Evolutionary conservation across 208 protist species (phyloP).

Genomic region (Leishmania tarentolae): DNA sequence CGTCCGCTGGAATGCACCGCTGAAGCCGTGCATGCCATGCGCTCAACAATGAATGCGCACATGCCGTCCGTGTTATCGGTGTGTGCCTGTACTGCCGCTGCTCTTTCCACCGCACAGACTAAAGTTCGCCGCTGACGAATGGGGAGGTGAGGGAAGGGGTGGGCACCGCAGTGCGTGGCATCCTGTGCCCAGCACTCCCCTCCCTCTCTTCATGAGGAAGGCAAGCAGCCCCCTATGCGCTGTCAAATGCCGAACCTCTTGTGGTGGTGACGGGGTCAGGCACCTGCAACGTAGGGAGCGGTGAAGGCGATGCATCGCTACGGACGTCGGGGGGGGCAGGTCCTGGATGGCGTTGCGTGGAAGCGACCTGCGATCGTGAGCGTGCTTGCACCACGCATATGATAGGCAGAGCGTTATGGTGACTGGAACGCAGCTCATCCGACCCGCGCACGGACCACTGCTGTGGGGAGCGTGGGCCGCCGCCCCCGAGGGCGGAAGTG

Average conservation of each 20-base stretch:
- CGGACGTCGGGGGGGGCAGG: neutral
- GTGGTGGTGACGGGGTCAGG: neutral
- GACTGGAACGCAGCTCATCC: neutral
- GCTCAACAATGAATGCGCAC: neutral
- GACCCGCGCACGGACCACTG: neutral
- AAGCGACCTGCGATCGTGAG: neutral
- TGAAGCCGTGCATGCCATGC: neutral
- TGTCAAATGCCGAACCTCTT: neutral
- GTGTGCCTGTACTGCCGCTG: neutral
- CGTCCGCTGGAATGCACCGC: neutral
- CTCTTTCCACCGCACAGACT: neutral
- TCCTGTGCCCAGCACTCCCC: no score
- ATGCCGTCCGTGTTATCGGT: neutral
- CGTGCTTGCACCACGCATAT: neutral
- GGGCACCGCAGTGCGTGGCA: neutral
- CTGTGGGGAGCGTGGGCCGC: neutral
- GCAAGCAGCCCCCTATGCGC: neutral
- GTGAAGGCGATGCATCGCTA: neutral
- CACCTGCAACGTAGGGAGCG: neutral
- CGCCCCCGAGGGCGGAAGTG: neutral
- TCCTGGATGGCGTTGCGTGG: neutral
- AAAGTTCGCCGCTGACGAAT: neutral
- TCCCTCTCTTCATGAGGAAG: neutral
- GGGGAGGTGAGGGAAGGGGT: neutral
- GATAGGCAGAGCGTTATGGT: neutral